A percentile compares a stretch with the other conserved stretches of the same genome.
Evolutionary conservation across 176 grass and related monocot genomes (phyloP).

Genomic region (Tuctoria greenei): DNA sequence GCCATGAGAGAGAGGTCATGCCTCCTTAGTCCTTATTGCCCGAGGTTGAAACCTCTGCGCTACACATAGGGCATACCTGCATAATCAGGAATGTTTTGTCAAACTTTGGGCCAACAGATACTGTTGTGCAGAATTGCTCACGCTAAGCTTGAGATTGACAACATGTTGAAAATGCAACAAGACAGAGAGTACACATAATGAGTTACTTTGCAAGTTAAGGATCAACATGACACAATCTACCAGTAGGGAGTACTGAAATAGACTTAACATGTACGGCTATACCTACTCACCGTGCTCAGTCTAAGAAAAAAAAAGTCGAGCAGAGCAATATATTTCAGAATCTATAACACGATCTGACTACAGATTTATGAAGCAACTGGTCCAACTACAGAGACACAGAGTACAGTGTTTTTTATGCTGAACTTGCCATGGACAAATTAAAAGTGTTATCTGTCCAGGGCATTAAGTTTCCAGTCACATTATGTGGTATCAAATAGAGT

Average conservation of each 20-base stretch:
- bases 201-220: constrained; percentile 21
- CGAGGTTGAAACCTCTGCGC: constrained; percentile 79
- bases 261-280: background rate
- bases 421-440: background rate
- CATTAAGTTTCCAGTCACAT: background rate
- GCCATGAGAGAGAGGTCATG: constrained; percentile 30
- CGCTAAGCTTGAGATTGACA: background rate
- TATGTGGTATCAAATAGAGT: background rate
- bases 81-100: constrained; percentile 22
- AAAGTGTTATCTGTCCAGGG: background rate
- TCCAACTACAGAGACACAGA: background rate
- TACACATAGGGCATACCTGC: constrained; percentile 89
- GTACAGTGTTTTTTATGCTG: background rate
- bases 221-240: background rate
- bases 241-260: background rate
- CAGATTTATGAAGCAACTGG: background rate
- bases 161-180: background rate
- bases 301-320: constrained; percentile 5
- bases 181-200: constrained; percentile 5
- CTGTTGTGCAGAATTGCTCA: background rate
- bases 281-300: background rate
- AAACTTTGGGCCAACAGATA: background rate
- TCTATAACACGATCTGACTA: background rate
- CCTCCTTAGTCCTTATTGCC: constrained; percentile 43
- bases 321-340: constrained; percentile 9